phyloP scores from a whole-genome alignment of 2,329 filamentous ascomycete species.

The Sarocladium brachiariae region DNA sequence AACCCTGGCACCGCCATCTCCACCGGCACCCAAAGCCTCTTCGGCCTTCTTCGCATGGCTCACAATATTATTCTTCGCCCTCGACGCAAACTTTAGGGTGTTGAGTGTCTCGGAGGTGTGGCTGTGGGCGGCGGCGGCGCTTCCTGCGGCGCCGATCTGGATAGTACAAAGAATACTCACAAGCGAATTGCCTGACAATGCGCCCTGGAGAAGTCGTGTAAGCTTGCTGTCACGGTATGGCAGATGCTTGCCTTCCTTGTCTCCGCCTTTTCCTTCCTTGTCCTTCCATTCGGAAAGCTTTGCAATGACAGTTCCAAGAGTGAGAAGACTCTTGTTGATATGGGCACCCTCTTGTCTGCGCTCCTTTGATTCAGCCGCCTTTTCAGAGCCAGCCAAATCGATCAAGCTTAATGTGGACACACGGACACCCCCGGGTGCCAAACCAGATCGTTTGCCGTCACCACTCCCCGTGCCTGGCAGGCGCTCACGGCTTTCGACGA shows the following conservation, averaged over 20 bases:
- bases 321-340: conserved; percentile 97
- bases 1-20: conserved; percentile 81
- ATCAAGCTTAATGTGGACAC: conserved; percentile 95
- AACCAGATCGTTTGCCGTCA: conserved; percentile 54
- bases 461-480: conserved; percentile 45
- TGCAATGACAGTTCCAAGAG: conserved; percentile 89
- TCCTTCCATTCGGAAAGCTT: conserved; percentile 87
- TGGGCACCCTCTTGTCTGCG: conserved; percentile 90
- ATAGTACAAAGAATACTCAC: conserved; percentile 98
- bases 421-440: conserved; percentile 80
- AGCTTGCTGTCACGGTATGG: conserved; percentile 98
- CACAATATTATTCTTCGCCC: conserved; percentile 96
- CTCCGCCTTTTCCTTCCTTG: conserved; percentile 62
- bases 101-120: conserved; percentile 88
- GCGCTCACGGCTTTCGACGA: conserved; percentile 92
- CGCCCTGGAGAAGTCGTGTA: conserved; percentile 84
- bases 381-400: conserved; percentile 92
- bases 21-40: conserved; percentile 72
- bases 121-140: conserved; percentile 60
- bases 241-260: conserved; percentile 85
- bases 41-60: conserved; percentile 94
- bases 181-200: conserved; percentile 85
- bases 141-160: conserved; percentile 73
- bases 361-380: conserved; percentile 92
- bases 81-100: conserved; percentile 91